Evolutionary conservation across 2,329 filamentous ascomycete genomes (phyloP).

Genomic region (Pseudogymnoascus sp.): DNA sequence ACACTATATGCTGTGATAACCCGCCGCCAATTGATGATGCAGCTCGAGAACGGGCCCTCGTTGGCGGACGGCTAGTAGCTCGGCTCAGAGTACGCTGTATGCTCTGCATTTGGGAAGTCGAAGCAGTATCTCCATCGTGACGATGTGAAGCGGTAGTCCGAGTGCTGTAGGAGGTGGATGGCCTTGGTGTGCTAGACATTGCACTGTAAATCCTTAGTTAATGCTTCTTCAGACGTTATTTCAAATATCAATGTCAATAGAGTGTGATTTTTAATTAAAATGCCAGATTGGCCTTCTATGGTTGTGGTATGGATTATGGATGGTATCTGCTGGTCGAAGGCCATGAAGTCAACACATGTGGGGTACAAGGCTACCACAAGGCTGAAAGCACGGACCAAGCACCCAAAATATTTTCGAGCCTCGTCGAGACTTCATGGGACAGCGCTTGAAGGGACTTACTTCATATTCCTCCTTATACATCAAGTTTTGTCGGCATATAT

Average conservation of each 20-base stretch:
- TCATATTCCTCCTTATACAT: neutral
- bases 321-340: neutral
- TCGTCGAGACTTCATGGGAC: constrained; percentile 15
- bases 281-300: neutral
- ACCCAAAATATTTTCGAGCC: constrained; percentile 10
- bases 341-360: neutral
- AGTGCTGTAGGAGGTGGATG: constrained; percentile 18
- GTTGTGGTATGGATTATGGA: neutral
- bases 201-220: neutral
- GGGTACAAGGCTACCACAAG: constrained; percentile 18
- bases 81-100: constrained; percentile 20
- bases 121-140: constrained; percentile 23
- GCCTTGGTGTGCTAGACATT: constrained; percentile 6
- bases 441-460: constrained; percentile 3
- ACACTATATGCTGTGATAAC: constrained; percentile 66
- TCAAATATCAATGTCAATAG: neutral
- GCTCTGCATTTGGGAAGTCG: constrained; percentile 22
- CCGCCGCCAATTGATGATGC: constrained; percentile 31
- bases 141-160: constrained; percentile 15
- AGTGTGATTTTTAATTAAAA: neutral
- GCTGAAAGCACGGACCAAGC: constrained; percentile 16
- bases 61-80: constrained; percentile 24
- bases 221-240: neutral
- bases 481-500: neutral
- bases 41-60: constrained; percentile 22